These are phyloP conservation scores for Penicillium cinerascens DNA, from an alignment of 495 filamentous ascomycete genomes.

Conservation along the genomic window DNA sequence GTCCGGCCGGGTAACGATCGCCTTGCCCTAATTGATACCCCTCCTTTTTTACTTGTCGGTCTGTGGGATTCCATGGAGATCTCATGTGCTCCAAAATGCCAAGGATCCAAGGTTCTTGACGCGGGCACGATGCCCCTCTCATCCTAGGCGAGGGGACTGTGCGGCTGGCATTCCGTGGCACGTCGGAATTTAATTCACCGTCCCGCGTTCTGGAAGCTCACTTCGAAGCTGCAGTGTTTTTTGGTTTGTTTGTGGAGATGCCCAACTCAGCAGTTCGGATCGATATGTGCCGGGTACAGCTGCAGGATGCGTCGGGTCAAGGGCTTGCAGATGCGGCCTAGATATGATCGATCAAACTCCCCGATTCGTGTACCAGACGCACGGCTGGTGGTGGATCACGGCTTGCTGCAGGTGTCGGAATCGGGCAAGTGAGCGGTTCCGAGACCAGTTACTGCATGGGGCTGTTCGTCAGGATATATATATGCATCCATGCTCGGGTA, in stretches of 20 bases:
- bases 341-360: conserved; percentile 16
- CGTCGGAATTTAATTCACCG: conserved; percentile 10
- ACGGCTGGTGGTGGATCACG: conserved; percentile 21
- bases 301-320: background rate
- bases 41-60: background rate
- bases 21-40: background rate
- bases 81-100: background rate
- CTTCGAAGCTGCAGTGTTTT: background rate
- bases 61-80: background rate
- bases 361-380: conserved; percentile 1
- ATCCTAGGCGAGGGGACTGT: conserved; percentile 6
- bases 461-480: background rate
- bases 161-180: conserved; percentile 3
- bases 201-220: background rate
- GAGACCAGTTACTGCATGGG: background rate
- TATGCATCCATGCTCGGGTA: background rate
- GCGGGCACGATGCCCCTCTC: conserved; percentile 13
- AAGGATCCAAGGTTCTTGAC: conserved; percentile 2
- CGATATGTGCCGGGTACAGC: background rate
- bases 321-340: background rate
- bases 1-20: conserved; percentile 1
- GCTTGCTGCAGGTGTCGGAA: conserved; percentile 10
- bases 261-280: background rate
- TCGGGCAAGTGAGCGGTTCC: conserved; percentile 4
- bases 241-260: background rate